Base-by-base conservation (phyloP, 2,329 filamentous ascomycete species). In the Leptographium flavum region DNA sequence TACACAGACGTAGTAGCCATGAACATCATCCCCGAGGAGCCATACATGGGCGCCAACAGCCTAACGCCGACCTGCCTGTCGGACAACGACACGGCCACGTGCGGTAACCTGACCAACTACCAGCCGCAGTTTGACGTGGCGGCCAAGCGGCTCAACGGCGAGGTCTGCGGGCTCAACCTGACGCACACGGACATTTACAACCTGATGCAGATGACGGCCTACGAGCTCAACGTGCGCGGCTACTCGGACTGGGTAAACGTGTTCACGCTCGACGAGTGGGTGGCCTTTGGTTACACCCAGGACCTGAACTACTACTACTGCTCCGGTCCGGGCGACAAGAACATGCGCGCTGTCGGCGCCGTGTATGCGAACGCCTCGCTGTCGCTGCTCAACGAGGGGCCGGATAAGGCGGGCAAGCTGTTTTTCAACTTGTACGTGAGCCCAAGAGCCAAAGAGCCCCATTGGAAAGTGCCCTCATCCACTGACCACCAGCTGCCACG, bases 281-380 rank as follows among this genome's bases (percentile, higher is more conserved):
- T 70, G 19, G 62, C 71, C 52, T 83, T 83, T 51, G 77, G 82
- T 53, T 84, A 83, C 57, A 67, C 69, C 1, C 76, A 83, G 50
- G 79, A 83, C 53, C 60, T 84, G 33, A 69, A 76, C 22, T 83
- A 83, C 58, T 81, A 76, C 60, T 81, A 83, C 53, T 75, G 76
- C n/a, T 63, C 68, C 2, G 78, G 79, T 0, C 73, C 74, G 0
- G 76, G 73, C 2, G 45, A 51, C 45, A 42, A 42, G 32, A 49
- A 49, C 42, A 50, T 49, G 47, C 40, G 41, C 10, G 49, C 49
- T 30, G 47, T 51, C 42, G 49, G 49, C 6, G 42, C 47, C 13
- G 49, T 51, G 13, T 51, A 39, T 11, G 47, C 47, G 31, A 51
- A 51, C 17, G 47, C 49, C 1, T 47, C 45, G 4, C 33, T 51